Evolutionary conservation across 768 basidiomycete species (phyloP).

Genomic region (Collybia nuda): DNA sequence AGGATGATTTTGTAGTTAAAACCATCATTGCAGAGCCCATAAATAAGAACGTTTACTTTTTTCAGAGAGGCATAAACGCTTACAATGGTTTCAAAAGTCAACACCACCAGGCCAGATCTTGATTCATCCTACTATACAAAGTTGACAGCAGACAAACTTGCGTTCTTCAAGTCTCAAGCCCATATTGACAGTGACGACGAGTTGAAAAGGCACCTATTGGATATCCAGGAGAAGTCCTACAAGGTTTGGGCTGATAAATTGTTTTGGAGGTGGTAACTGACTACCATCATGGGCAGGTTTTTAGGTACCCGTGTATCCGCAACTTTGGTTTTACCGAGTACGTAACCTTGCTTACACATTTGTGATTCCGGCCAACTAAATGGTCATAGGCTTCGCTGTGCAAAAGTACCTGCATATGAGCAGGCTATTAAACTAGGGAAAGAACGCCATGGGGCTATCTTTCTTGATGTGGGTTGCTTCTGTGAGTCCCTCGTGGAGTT

Average conservation of each 20-base stretch:
- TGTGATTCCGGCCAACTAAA: background rate
- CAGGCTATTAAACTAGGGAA: conserved; percentile 20
- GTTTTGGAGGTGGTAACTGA: background rate
- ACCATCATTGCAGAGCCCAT: too few relatives aligned
- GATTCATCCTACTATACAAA: conserved; percentile 16
- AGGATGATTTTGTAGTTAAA: too few relatives aligned
- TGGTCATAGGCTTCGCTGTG: conserved; percentile 22
- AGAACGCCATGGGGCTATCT: conserved; percentile 19
- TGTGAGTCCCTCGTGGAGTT: conserved; percentile 16
- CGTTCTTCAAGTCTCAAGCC: conserved; percentile 27
- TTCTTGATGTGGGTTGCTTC: conserved; percentile 35
- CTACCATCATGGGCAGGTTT: conserved; percentile 16
- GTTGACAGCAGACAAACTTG: conserved; percentile 19
- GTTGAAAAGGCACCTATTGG: conserved; percentile 29
- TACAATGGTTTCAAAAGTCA: background rate
- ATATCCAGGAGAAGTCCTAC: conserved; percentile 28
- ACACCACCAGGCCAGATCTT: conserved; percentile 16
- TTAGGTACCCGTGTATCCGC: conserved; percentile 30
- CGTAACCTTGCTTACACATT: background rate
- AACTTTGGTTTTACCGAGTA: conserved; percentile 27
- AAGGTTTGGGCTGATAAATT: conserved; percentile 12
- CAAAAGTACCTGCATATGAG: conserved; percentile 21
- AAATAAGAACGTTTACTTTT: too few relatives aligned
- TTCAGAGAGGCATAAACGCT: too few relatives aligned
- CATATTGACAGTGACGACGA: conserved; percentile 26